Conservation (phyloP, 2,329 filamentous ascomycete species). For the Fusarium nygamai region DNA sequence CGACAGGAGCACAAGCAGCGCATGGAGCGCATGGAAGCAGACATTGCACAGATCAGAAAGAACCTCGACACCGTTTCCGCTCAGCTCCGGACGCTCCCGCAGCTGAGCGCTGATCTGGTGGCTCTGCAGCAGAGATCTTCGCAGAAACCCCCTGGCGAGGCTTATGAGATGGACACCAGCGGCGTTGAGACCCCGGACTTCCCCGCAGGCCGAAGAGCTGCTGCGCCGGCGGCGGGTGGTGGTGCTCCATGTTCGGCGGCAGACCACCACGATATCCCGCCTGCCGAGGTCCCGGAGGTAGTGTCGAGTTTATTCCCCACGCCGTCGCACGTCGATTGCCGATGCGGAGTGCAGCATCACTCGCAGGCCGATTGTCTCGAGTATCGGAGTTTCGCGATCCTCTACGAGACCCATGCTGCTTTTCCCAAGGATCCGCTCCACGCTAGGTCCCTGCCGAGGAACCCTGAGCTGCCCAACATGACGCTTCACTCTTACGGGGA, state of each 20-base stretch:
- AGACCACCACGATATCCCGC: conserved; percentile 5
- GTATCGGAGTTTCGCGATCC: conserved; percentile 38
- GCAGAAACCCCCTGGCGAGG: conserved; percentile 19
- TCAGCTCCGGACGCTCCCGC: conserved; percentile 27
- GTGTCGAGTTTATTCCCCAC: conserved; percentile 21
- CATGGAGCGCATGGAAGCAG: conserved; percentile 42
- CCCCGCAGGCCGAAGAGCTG: conserved; percentile 7
- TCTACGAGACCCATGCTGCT: conserved; percentile 40
- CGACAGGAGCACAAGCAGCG: conserved; percentile 40
- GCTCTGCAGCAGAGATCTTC: conserved; percentile 22
- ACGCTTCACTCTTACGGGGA: conserved; percentile 37
- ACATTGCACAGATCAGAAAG: conserved; percentile 37
- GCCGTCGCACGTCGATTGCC: conserved; percentile 36
- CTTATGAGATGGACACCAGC: conserved; percentile 9
- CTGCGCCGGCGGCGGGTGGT: background rate
- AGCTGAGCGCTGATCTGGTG: conserved; percentile 16
- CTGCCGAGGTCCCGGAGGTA: conserved; percentile 1
- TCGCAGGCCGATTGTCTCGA: conserved; percentile 38
- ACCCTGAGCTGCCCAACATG: conserved; percentile 38
- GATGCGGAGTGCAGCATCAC: conserved; percentile 41
- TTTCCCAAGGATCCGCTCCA: conserved; percentile 33
- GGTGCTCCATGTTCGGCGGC: conserved; percentile 7
- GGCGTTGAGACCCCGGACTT: conserved; percentile 2
- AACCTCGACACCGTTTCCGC: conserved; percentile 32
- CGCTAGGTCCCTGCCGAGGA: conserved; percentile 33